phyloP scores from a whole-genome alignment of 163 green algal genomes.

The Scenedesmus sp. region DNA sequence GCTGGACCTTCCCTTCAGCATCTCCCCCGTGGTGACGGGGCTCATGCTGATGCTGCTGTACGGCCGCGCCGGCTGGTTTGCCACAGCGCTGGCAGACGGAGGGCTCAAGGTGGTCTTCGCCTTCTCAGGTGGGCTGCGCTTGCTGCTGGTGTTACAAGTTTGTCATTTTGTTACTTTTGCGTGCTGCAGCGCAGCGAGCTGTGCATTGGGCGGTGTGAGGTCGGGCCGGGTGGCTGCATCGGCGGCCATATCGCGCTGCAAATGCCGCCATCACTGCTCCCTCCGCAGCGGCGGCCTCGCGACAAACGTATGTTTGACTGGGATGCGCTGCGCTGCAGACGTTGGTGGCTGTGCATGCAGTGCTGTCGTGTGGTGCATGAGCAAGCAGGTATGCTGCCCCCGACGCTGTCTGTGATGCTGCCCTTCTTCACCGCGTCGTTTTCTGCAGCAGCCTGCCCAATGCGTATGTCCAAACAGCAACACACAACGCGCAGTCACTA shows the following conservation, averaged over 20 bases:
- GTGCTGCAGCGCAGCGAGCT: background rate
- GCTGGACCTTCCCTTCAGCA: conserved; percentile 78
- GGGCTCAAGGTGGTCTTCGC: conserved; percentile 88
- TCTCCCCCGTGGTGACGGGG: conserved; percentile 80
- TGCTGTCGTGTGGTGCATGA: too few species aligned
- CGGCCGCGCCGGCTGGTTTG: conserved; percentile 84
- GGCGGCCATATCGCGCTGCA: too few species aligned
- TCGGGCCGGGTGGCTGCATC: background rate
- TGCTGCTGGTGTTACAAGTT: background rate
- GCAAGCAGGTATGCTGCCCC: too few species aligned
- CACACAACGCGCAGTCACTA: background rate
- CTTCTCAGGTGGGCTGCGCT: conserved; percentile 70
- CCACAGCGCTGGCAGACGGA: conserved; percentile 69
- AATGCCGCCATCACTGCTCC: too few species aligned
- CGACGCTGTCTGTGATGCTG: too few species aligned
- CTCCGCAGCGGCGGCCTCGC: too few species aligned
- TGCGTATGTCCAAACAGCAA: background rate
- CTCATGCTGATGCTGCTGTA: conserved; percentile 95
- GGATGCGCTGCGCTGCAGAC: too few species aligned
- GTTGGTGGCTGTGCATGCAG: too few species aligned
- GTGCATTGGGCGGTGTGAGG: background rate
- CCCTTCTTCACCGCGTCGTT: too few species aligned
- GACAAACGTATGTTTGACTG: too few species aligned
- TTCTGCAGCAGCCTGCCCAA: background rate
- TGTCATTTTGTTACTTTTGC: background rate